Percentiles rank a stretch among this genome's conserved stretches.
Conservation (phyloP, 129 eudicot genomes). For the Lactuca saligna region DNA sequence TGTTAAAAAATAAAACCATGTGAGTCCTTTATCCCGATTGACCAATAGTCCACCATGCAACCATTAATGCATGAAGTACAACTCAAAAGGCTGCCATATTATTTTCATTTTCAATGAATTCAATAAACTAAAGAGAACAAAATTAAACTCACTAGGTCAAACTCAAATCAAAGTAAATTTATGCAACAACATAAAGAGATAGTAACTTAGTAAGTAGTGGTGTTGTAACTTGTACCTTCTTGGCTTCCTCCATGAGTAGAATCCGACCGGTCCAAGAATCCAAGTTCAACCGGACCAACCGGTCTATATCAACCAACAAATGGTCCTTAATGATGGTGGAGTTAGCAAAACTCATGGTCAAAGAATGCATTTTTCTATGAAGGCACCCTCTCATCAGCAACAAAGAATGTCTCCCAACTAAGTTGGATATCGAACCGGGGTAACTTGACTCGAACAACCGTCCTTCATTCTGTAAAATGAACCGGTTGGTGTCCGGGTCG, state of each 20-base stretch:
- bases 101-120: neutral
- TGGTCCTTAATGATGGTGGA: constrained; percentile 76
- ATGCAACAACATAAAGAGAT: neutral
- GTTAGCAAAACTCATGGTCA: constrained; percentile 95
- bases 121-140: neutral
- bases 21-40: constrained; percentile 22
- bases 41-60: constrained; percentile 23
- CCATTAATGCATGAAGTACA: constrained; percentile 15
- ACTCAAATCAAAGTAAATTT: too few species aligned
- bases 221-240: constrained; percentile 86
- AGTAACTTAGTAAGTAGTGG: neutral
- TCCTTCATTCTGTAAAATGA: constrained; percentile 82
- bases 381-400: constrained; percentile 82
- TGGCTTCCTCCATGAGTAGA: constrained; percentile 91
- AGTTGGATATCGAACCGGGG: constrained; percentile 84
- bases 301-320: constrained; percentile 78
- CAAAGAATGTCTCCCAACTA: constrained; percentile 85
- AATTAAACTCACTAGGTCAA: too few species aligned
- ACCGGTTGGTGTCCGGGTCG: constrained; percentile 84
- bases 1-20: constrained; percentile 10
- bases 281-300: constrained; percentile 69
- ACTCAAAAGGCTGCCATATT: neutral
- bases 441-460: constrained; percentile 87
- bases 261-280: constrained; percentile 81
- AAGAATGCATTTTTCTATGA: constrained; percentile 89